Base-by-base conservation (phyloP, 108 stramenopile species). In the Cafeteria roenbergensis region DNA sequence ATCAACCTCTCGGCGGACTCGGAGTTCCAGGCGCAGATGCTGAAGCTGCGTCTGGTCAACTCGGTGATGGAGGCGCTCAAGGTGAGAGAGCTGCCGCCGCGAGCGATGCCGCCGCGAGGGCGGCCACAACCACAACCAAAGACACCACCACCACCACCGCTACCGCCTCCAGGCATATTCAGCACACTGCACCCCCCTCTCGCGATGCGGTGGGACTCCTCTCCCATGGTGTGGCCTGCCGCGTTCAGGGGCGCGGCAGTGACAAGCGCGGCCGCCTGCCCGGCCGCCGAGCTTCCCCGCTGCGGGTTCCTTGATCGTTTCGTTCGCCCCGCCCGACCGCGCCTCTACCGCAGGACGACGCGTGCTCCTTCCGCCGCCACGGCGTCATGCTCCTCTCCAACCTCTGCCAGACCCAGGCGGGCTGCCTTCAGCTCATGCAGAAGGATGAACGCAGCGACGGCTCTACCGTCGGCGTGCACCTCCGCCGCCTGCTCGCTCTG, bases 401-500 rank as follows among this genome's bases (percentile, higher is more conserved):
- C 37, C 59, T 61, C 21, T 37, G 59, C 59, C 59, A 32, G 36
- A 61, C 59, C 24, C 9, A 2, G 24, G 59, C 9, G 37, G 59
- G 59, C 24, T 61, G 59, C 59, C 8, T 61, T 21, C 59, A 61
- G 37, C 34, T 61, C 2, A 8, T 61, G 37, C 59, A 61, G 37
- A 8, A n/a, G 22, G 37, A 61, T 32, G 59, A 26, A 21, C 1
- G 2, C 21, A n/a, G n/a, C n/a, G 37, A 27, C 59, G 37, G 22
- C 34, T 1, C 22, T 21, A 8, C 30, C 21, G 2, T 9, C 2
- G 59, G 59, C 24, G 20, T 61, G 29, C 30, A 61, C 37, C n/a
- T 61, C 37, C 17, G 59, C 22, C 34, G 2, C 20, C 59, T 61
- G 37, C 34, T 61, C 17, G 20, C 9, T 1, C 30, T 8, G 59